Conservation (phyloP, 495 filamentous ascomycete genomes). For the Elaphomyces granulatus region DNA sequence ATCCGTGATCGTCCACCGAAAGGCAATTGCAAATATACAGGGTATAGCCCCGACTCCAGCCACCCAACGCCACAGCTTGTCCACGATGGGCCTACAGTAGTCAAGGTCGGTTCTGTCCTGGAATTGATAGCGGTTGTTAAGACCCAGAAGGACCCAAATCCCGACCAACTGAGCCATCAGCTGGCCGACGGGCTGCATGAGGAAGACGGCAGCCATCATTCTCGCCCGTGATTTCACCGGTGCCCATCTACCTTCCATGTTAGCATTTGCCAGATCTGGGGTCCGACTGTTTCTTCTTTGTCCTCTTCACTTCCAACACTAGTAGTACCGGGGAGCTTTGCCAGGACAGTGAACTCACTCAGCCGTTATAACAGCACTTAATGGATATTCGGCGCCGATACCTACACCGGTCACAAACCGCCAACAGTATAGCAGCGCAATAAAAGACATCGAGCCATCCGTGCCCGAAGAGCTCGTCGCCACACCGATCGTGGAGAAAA, state of each 20-base stretch:
- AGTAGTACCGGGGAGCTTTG: background rate
- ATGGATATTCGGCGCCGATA: conserved; percentile 43
- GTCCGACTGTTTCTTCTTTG: too few relatives aligned
- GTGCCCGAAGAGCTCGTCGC: conserved; percentile 30
- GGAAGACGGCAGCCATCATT: conserved; percentile 54
- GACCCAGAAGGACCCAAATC: conserved; percentile 29
- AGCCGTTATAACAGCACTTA: conserved; percentile 45
- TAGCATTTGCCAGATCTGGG: conserved; percentile 2
- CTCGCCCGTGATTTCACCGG: conserved; percentile 41
- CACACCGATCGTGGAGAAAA: conserved; percentile 40
- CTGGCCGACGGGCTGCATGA: conserved; percentile 52
- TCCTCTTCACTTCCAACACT: background rate
- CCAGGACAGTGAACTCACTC: conserved; percentile 27
- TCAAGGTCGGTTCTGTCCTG: too few relatives aligned
- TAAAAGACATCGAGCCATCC: conserved; percentile 38
- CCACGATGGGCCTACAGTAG: conserved; percentile 20
- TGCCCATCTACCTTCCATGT: conserved; percentile 13
- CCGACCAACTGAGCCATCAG: conserved; percentile 43
- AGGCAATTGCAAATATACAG: conserved; percentile 40
- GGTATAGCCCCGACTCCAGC: conserved; percentile 47
- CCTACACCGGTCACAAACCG: conserved; percentile 42
- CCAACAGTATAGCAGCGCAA: conserved; percentile 44
- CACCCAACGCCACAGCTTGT: conserved; percentile 45
- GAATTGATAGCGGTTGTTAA: conserved; percentile 13
- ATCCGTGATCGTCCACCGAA: conserved; percentile 49